These are phyloP conservation scores for Trichothecium sympodiale DNA, from an alignment of 2,329 filamentous ascomycete genomes.

Conservation along the genomic window DNA sequence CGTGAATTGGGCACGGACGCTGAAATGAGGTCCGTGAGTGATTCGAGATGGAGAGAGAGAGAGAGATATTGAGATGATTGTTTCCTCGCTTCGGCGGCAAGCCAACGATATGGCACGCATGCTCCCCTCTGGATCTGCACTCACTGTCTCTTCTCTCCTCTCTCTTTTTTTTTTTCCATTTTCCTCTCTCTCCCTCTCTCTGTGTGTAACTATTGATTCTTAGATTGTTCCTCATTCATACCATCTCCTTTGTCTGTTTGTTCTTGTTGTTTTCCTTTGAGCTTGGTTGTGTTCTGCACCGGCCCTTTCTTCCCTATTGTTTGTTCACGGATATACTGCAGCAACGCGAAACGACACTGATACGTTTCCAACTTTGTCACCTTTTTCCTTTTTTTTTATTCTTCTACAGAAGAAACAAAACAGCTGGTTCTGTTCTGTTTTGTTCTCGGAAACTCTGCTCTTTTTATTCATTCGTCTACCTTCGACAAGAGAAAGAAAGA, in stretches of 20 bases:
- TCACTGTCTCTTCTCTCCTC: constrained; percentile 1
- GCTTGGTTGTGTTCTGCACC: no score
- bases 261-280: background rate
- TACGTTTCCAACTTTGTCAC: background rate
- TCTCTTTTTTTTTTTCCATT: constrained; percentile 4
- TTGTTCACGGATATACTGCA: background rate
- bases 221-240: background rate
- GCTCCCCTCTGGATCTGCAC: background rate
- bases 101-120: no score
- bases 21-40: no score
- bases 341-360: background rate
- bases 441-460: no score
- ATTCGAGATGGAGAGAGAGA: no score
- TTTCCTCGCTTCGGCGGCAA: no score
- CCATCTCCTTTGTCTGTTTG: background rate
- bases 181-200: background rate
- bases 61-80: no score
- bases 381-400: background rate
- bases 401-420: background rate
- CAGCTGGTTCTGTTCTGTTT: no score
- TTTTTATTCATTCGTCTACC: no score
- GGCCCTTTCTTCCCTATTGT: no score
- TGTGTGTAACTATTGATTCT: background rate
- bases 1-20: no score
- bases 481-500: no score